Percentiles rank a stretch among this genome's conserved stretches.
phyloP scores from a whole-genome alignment of 768 basidiomycete species.

The Coprinopsis cinerea region DNA sequence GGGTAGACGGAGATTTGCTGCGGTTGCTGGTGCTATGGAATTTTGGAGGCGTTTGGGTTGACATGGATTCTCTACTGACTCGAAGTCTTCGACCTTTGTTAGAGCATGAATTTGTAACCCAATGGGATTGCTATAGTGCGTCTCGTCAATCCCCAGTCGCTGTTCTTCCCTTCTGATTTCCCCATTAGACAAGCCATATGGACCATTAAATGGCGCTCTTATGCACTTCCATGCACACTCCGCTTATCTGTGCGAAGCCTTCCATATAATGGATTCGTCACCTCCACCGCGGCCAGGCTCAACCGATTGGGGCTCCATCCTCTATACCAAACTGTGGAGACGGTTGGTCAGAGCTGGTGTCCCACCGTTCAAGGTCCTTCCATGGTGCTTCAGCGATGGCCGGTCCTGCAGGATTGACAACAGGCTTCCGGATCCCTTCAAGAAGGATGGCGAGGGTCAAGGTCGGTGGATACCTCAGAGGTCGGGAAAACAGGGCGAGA shows the following conservation, averaged over 20 bases:
- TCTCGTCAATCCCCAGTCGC: slow-evolving; percentile 1
- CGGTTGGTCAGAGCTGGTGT: slow-evolving; percentile 66
- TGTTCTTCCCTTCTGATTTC: not conserved
- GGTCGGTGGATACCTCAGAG: slow-evolving; percentile 2
- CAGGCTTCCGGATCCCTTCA: slow-evolving; percentile 89
- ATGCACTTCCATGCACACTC: slow-evolving; percentile 91
- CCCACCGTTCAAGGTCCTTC: slow-evolving; percentile 86
- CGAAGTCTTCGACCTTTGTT: slow-evolving; percentile 80
- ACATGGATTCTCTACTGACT: slow-evolving; percentile 94
- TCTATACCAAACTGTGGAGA: slow-evolving; percentile 90
- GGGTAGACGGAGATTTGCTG: slow-evolving; percentile 95
- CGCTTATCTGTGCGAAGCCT: slow-evolving; percentile 95
- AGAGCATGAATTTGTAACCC: slow-evolving; percentile 95
- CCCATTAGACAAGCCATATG: slow-evolving; percentile 35
- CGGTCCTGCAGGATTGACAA: slow-evolving; percentile 90
- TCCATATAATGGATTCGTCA: slow-evolving; percentile 81
- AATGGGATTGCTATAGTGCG: slow-evolving; percentile 98
- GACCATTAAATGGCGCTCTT: slow-evolving; percentile 84
- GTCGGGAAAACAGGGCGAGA: not conserved
- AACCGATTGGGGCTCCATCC: slow-evolving; percentile 90
- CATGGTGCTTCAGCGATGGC: slow-evolving; percentile 93
- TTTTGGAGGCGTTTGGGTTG: slow-evolving; percentile 92
- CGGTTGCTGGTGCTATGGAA: slow-evolving; percentile 84
- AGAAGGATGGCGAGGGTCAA: slow-evolving; percentile 39
- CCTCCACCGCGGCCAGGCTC: slow-evolving; percentile 68